A percentile compares a stretch with the other conserved stretches of the same genome.
These are phyloP conservation scores for Leishmania turanica DNA, from an alignment of 208 protist species.

Conservation along the genomic window DNA sequence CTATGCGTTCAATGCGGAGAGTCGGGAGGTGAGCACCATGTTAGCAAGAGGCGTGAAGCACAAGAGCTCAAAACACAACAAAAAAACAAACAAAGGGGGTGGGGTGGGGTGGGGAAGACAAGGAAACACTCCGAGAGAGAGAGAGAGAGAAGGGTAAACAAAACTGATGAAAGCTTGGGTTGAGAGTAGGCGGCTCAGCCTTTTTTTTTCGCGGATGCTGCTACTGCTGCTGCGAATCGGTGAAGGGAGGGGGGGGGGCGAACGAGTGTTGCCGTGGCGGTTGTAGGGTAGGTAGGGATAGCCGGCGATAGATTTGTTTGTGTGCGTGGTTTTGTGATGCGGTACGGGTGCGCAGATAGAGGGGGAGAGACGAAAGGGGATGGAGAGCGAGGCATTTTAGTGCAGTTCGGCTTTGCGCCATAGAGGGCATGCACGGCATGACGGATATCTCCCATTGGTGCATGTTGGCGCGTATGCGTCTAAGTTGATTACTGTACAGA, in stretches of 20 bases:
- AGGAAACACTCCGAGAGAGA: not conserved
- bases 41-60: not conserved
- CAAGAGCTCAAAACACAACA: conserved; percentile 3
- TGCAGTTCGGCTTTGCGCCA: not conserved
- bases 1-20: conserved; percentile 3
- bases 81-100: conserved; percentile 1
- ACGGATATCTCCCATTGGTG: not conserved
- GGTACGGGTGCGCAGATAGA: not conserved
- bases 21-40: conserved; percentile 12
- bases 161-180: conserved; percentile 18
- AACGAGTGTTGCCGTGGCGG: not conserved
- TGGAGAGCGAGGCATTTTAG: not conserved
- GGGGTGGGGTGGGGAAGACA: not conserved
- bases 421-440: not conserved
- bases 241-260: not conserved
- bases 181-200: not conserved
- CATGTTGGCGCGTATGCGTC: not conserved
- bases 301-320: not conserved
- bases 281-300: not conserved
- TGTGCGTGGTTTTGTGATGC: not conserved
- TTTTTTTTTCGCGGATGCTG: not conserved
- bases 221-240: no score
- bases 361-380: not conserved
- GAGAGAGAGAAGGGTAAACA: conserved; percentile 9
- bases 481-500: not conserved